Evolutionary conservation across 345 rosid genomes (phyloP), one percentile per base, ranked within the genome.

Genomic region (Moricandia arvensis): DNA sequence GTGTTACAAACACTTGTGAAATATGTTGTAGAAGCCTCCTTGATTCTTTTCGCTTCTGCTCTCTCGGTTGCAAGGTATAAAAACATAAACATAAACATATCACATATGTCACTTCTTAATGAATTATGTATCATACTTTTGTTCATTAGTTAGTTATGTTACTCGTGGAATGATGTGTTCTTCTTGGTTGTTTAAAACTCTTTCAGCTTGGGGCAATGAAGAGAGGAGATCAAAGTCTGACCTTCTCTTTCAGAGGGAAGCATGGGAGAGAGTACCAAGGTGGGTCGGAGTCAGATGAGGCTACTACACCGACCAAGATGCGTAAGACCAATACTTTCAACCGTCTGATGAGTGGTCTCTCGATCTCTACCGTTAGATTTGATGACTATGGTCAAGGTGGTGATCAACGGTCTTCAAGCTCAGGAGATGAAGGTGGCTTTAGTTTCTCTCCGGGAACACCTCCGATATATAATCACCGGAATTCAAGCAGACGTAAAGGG

Each of bases 21-120:
- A 86, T 90, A 57, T 93, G 98, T 61, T 83, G 87, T 60, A 73
- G 98, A 66, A 90, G 98, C 75, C 97, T 93, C 31, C 97, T 87
- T 29, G 98, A 93, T 82, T 89, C 97, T 71, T 93, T 90, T 82
- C 80, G 96, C 57, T 93, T 93, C 89, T 93, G 98, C 24, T 93
- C 98, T 58, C 91, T 93, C 27, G 95, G 97, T 37, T 93, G 98
- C 83, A 93, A 93, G 80, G 85, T 82, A 21, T 13, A 47, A 29
- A 3, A 21, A 21, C 8, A 26, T 17, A 29, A 6, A 24, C 12
- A 1, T 7, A 47, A 15, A 73, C 38, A 27, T 63, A 15, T 37
- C 12, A 51, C 18, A 31, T 41, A 73, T 73, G 57, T 55, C 45
- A 73, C 57, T 54, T n/a, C n/a, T n/a, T n/a, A n/a, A n/a, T n/a